phyloP scores from a whole-genome alignment of 1,284 basidiomycete genomes.

The Cutaneotrichosporon cyanovorans region DNA sequence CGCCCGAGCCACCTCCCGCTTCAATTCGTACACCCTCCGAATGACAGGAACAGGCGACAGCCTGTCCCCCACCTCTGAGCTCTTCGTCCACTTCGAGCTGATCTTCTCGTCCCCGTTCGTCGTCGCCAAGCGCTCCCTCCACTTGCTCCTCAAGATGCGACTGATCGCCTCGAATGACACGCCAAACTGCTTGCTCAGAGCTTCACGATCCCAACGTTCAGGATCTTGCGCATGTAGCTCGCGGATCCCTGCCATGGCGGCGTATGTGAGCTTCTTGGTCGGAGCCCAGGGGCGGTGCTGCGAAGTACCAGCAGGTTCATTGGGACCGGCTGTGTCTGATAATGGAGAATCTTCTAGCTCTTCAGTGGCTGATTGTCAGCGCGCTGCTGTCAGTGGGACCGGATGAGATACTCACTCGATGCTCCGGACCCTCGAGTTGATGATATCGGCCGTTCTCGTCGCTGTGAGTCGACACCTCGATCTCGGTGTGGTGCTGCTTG shows the following conservation, averaged over 20 bases:
- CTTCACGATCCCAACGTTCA: slow-evolving; percentile 58
- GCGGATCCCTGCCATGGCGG: slow-evolving; percentile 80
- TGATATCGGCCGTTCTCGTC: no score
- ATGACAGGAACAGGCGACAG: slow-evolving; percentile 32
- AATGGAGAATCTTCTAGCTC: no score
- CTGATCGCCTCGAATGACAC: slow-evolving; percentile 80
- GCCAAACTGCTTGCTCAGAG: slow-evolving; percentile 69
- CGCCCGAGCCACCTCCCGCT: neutral
- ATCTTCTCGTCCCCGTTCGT: slow-evolving; percentile 44
- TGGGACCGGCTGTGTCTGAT: no score
- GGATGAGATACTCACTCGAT: no score
- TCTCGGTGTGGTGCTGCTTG: no score
- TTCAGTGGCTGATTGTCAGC: no score
- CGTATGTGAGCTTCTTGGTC: slow-evolving; percentile 75
- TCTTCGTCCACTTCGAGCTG: slow-evolving; percentile 54
- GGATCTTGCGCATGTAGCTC: slow-evolving; percentile 65
- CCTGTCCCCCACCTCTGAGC: slow-evolving; percentile 13
- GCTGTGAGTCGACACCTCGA: no score
- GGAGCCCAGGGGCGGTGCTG: slow-evolving; percentile 57
- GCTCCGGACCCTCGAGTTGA: no score
- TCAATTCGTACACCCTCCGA: slow-evolving; percentile 17
- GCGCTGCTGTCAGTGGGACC: neutral
- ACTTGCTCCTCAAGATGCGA: slow-evolving; percentile 54
- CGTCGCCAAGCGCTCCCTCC: slow-evolving; percentile 2
- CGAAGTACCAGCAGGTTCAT: no score